Conservation (phyloP, 164 flowering plant species). For the Sextonia rubra region DNA sequence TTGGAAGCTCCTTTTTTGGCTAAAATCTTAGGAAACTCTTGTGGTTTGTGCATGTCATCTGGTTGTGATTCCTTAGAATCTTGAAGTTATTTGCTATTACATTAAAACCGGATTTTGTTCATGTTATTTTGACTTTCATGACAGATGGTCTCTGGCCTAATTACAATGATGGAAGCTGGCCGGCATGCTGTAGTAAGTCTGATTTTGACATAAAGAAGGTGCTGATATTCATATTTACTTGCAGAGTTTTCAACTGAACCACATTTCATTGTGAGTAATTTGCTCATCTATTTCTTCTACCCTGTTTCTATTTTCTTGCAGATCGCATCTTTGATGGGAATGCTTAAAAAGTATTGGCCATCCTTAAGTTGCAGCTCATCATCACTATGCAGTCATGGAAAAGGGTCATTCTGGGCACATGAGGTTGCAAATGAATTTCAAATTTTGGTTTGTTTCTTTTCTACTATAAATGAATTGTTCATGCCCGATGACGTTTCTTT, state of each 20-base stretch:
- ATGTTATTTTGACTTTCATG: constrained; percentile 1
- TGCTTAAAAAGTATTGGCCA: constrained; percentile 80
- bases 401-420: constrained; percentile 87
- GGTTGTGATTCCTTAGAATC: constrained; percentile 3
- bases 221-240: not conserved
- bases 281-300: not conserved
- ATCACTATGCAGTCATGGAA: constrained; percentile 57
- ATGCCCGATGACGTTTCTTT: constrained; percentile 26
- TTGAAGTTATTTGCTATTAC: not conserved
- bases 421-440: constrained; percentile 48
- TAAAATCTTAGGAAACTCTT: not conserved
- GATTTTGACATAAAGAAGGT: constrained; percentile 59
- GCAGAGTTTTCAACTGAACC: not conserved
- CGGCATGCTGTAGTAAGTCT: constrained; percentile 54
- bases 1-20: too few species aligned
- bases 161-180: constrained; percentile 85
- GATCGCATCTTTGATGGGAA: constrained; percentile 55
- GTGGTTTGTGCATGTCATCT: not conserved
- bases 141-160: constrained; percentile 85
- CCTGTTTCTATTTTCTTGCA: constrained; percentile 20
- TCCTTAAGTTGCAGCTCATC: constrained; percentile 56
- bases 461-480: not conserved
- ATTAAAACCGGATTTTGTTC: constrained; percentile 7
- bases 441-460: not conserved
- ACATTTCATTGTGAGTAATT: not conserved